Evolutionary conservation across 768 basidiomycete genomes (phyloP).

Genomic region (Trametes sanguinea): DNA sequence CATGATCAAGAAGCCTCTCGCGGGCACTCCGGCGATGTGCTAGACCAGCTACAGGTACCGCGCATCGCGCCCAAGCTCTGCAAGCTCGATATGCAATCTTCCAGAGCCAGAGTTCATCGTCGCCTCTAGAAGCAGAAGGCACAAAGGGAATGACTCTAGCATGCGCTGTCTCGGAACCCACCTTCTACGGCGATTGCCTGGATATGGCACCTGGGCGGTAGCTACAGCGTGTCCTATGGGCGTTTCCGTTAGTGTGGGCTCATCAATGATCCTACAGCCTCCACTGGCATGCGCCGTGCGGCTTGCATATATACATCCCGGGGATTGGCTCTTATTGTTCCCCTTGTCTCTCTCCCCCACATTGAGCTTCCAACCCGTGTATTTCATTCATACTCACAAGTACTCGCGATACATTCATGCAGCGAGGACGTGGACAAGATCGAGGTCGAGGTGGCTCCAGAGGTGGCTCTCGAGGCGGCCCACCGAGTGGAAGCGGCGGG

Average conservation of each 20-base stretch:
- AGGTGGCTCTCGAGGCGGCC: slow-evolving; percentile 34
- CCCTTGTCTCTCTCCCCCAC: background rate
- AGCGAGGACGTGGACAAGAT: slow-evolving; percentile 18
- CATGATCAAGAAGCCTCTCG: no score
- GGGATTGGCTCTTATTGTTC: background rate
- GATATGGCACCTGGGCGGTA: background rate
- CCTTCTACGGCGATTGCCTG: background rate
- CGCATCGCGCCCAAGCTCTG: no score
- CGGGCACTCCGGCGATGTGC: no score
- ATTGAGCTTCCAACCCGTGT: background rate
- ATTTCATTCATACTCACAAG: background rate
- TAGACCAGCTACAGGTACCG: no score
- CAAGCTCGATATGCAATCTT: no score
- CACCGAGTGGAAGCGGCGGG: slow-evolving; percentile 33
- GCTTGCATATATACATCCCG: background rate
- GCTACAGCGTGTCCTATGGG: background rate
- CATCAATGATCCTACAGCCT: background rate
- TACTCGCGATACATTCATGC: background rate
- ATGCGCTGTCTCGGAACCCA: no score
- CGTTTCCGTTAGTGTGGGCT: background rate
- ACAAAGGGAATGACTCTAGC: no score
- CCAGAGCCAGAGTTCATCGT: no score
- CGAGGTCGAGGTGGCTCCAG: slow-evolving; percentile 32
- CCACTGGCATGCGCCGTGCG: background rate
- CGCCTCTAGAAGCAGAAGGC: no score